phyloP scores from a whole-genome alignment of 176 grass and related monocot genomes.

The Oropetium thomaeum region DNA sequence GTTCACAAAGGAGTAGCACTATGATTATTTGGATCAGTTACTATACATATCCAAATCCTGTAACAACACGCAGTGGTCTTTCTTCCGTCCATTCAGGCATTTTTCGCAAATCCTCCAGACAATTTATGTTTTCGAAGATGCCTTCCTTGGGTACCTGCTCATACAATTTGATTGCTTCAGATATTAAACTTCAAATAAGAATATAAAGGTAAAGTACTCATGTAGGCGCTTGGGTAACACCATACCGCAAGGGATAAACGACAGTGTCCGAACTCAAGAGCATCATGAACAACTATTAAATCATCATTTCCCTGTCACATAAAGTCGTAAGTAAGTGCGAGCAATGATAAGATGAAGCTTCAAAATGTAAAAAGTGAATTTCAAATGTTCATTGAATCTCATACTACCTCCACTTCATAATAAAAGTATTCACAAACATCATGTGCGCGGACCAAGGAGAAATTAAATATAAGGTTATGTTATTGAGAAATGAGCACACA shows the following conservation, averaged over 20 bases:
- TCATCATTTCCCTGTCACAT: conserved; percentile 66
- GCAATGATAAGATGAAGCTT: not conserved
- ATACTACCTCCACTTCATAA: not conserved
- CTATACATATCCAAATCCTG: conserved; percentile 89
- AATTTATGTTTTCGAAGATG: conserved; percentile 84
- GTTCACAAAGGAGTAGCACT: not conserved
- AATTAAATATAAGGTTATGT: not conserved
- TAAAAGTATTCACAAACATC: not conserved
- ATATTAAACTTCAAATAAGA: conserved; percentile 23
- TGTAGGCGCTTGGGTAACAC: conserved; percentile 26
- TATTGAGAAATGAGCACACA: not conserved
- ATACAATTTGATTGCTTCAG: conserved; percentile 27
- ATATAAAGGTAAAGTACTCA: conserved; percentile 2
- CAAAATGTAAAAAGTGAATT: not conserved
- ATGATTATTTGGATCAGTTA: conserved; percentile 26
- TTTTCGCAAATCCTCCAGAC: conserved; percentile 62
- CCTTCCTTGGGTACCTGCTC: conserved; percentile 87
- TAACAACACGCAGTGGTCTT: conserved; percentile 75
- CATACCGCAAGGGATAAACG: conserved; percentile 81
- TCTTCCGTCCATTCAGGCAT: conserved; percentile 92
- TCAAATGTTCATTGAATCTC: not conserved
- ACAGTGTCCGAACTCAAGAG: conserved; percentile 81
- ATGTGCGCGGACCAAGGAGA: not conserved
- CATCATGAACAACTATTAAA: conserved; percentile 90
- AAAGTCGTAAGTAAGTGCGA: conserved; percentile 20